Evolutionary conservation across 2,329 filamentous ascomycete genomes (phyloP), one percentile per base, ranked within the genome.

Genomic region (Sclerotinia spermophila): DNA sequence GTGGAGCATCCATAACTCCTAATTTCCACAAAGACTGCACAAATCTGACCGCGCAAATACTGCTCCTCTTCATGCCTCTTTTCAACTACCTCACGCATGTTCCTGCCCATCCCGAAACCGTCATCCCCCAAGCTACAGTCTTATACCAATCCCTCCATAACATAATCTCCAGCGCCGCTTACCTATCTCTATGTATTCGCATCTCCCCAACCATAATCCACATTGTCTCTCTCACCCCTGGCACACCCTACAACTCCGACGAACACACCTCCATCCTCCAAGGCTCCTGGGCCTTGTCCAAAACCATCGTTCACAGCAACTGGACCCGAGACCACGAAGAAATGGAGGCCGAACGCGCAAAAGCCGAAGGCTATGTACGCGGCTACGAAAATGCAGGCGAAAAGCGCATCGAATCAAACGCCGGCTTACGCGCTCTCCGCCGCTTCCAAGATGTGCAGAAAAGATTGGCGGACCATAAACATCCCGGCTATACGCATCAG

Each of bases 21-120:
- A 42, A 73, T 53, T 78, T 85, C 72, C 81, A 82, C 66, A 80
- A 81, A 11, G 82, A 84, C 67, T 82, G 84, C 1, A 81, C 85
- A 70, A 84, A 83, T 71, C 80, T 86, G 44, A 84, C 83, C 56
- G 85, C 85, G 61, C 84, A 85, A 74, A 81, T 86, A 72, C 81
- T 82, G 13, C 76, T 83, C 13, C 68, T 79, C 15, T 67, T 79
- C 4, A 35, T 72, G 15, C 77, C 77, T 19, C 71, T 79, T 0
- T 71, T 73, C 1, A 58, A 67, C 42, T 76, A 74, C 70, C 72
- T 78, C 35, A 73, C 74, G 55, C n/a, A 58, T 27, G 69, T 72
- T 2, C 59, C 74, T 3, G 62, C 70, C 1, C 66, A 53, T 5
- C 17, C 59, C 1, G 62, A 42, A 15, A 42, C 21, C 1, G 19